Percentiles rank a stretch among this genome's conserved stretches.
Evolutionary conservation across 2,329 filamentous ascomycete genomes (phyloP).

Genomic region (Colletotrichum simmondsii): DNA sequence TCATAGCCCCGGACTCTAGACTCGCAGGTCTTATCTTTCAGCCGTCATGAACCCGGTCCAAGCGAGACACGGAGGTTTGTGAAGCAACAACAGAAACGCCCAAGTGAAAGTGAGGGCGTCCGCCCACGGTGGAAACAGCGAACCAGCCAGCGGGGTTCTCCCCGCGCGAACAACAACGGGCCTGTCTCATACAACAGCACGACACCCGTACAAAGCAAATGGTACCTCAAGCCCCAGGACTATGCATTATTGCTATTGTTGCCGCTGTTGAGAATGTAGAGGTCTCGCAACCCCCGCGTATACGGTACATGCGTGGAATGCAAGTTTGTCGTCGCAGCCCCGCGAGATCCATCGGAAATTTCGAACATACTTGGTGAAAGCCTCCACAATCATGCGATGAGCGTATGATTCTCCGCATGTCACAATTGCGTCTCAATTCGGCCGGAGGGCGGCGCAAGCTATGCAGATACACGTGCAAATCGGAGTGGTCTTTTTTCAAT

Average conservation of each 20-base stretch:
- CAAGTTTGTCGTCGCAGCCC: constrained; percentile 34
- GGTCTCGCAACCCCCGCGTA: not conserved
- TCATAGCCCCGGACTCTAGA: constrained; percentile 10
- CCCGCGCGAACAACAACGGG: constrained; percentile 9
- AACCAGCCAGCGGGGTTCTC: constrained; percentile 21
- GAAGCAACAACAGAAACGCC: not conserved
- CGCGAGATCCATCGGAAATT: constrained; percentile 27
- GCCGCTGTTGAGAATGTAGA: constrained; percentile 6
- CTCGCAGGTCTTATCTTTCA: not conserved
- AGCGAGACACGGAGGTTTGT: not conserved
- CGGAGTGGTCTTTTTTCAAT: not conserved
- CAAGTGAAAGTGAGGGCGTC: constrained; percentile 8
- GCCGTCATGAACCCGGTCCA: not conserved
- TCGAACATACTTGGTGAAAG: constrained; percentile 1
- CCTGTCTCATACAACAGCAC: constrained; percentile 19
- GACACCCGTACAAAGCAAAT: not conserved
- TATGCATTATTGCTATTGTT: constrained; percentile 12
- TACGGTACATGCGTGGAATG: constrained; percentile 5
- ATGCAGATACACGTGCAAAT: not conserved
- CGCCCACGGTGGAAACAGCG: not conserved
- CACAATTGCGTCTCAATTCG: not conserved
- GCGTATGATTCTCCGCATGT: constrained; percentile 25
- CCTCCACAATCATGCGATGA: constrained; percentile 25
- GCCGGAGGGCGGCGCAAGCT: not conserved
- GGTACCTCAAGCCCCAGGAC: not conserved